Conservation (phyloP, 2,329 filamentous ascomycete genomes). For the Colletotrichum noveboracense region DNA sequence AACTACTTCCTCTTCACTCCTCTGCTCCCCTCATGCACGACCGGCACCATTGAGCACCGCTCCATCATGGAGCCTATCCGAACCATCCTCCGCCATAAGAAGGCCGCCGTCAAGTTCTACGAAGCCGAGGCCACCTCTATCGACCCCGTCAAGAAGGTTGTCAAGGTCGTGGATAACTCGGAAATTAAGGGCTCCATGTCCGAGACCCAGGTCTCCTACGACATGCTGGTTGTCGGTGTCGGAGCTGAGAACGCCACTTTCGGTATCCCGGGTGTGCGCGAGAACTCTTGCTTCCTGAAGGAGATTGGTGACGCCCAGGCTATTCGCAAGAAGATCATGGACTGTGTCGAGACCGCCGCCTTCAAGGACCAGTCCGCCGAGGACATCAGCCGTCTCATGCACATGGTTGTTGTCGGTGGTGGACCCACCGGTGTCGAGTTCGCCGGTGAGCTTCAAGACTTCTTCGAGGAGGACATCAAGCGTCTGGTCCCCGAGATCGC, state of each 20-base stretch:
- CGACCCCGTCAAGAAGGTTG: slow-evolving; percentile 86
- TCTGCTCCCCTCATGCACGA: slow-evolving; percentile 95
- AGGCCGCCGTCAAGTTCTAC: slow-evolving; percentile 92
- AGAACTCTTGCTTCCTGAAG: slow-evolving; percentile 98
- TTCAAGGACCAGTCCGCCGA: slow-evolving; percentile 94
- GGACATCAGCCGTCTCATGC: slow-evolving; percentile 91
- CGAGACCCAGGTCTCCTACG: slow-evolving; percentile 91
- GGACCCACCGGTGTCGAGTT: slow-evolving; percentile 98
- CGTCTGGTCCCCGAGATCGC: slow-evolving; percentile 97
- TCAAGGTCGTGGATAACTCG: slow-evolving; percentile 90
- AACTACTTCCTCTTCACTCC: slow-evolving; percentile 99
- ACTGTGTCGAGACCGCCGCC: slow-evolving; percentile 96
- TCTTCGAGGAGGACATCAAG: slow-evolving; percentile 97
- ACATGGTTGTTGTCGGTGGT: slow-evolving; percentile 96
- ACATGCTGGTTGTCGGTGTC: slow-evolving; percentile 97
- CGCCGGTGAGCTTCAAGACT: slow-evolving; percentile 96
- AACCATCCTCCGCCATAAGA: slow-evolving; percentile 94
- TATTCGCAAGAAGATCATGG: slow-evolving; percentile 99
- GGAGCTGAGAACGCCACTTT: slow-evolving; percentile 99
- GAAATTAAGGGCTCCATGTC: slow-evolving; percentile 85
- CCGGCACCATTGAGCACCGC: slow-evolving; percentile 96
- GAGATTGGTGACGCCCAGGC: slow-evolving; percentile 95
- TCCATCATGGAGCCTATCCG: slow-evolving; percentile 99
- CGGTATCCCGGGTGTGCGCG: slow-evolving; percentile 92
- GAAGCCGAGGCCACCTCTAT: slow-evolving; percentile 97